Evolutionary conservation across 768 basidiomycete species (phyloP).

Genomic region (Amylocystis lapponica): DNA sequence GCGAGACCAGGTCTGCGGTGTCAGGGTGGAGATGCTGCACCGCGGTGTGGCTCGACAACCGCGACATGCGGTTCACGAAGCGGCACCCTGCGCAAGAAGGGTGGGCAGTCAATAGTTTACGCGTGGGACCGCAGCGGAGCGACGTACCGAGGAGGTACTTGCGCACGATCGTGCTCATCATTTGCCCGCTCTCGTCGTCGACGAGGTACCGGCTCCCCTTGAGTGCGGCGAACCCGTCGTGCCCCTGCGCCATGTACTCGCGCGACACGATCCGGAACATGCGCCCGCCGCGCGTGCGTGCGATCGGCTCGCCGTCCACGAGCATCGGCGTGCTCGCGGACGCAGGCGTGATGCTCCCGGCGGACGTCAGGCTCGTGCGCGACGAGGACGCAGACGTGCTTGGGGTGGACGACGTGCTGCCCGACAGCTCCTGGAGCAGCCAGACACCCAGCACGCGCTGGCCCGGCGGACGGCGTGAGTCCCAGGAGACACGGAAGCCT

Average conservation of each 20-base stretch:
- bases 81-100: constrained; percentile 49
- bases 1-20: constrained; percentile 40
- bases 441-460: constrained; percentile 71
- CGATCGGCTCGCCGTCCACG: constrained; percentile 49
- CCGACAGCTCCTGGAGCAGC: constrained; percentile 35
- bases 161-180: constrained; percentile 75
- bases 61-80: constrained; percentile 63
- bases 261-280: constrained; percentile 81
- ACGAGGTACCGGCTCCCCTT: constrained; percentile 63
- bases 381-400: constrained; percentile 13
- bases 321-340: constrained; percentile 18
- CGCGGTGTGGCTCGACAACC: constrained; percentile 26
- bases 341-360: constrained; percentile 1
- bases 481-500: constrained; percentile 82
- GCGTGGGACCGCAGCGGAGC: background rate
- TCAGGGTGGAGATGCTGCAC: constrained; percentile 34
- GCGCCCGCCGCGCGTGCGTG: constrained; percentile 42
- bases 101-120: background rate
- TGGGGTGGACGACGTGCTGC: constrained; percentile 4
- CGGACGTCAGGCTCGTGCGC: constrained; percentile 14
- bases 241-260: constrained; percentile 79
- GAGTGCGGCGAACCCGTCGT: constrained; percentile 74
- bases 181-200: constrained; percentile 77
- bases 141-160: constrained; percentile 73
- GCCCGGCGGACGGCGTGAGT: constrained; percentile 67